These are phyloP conservation scores for Penicillium macrosclerotiorum DNA, from an alignment of 495 filamentous ascomycete species.

Conservation along the genomic window DNA sequence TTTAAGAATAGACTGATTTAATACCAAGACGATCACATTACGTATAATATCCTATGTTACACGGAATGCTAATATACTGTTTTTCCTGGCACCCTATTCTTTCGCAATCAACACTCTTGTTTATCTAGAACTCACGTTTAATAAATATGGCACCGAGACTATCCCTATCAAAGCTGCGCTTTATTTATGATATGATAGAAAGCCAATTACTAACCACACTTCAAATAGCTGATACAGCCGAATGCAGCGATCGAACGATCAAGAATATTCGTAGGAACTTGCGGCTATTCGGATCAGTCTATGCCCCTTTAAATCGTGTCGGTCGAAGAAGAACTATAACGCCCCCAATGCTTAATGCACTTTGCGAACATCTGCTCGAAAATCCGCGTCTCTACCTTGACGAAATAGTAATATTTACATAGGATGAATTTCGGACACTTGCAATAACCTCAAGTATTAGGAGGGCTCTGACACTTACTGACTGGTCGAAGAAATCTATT, in stretches of 20 bases:
- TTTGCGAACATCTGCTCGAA: slow-evolving; percentile 26
- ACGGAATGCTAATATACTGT: too few relatives aligned
- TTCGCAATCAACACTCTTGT: too few relatives aligned
- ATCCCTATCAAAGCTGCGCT: not conserved
- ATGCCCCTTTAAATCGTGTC: slow-evolving; percentile 17
- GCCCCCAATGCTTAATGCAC: slow-evolving; percentile 18
- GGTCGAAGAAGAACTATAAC: slow-evolving; percentile 15
- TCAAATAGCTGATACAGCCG: slow-evolving; percentile 1
- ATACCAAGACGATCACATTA: too few relatives aligned
- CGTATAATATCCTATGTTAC: too few relatives aligned
- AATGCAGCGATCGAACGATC: slow-evolving; percentile 4
- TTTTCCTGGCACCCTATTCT: too few relatives aligned
- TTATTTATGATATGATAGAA: slow-evolving; percentile 2
- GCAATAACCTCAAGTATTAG: slow-evolving; percentile 20
- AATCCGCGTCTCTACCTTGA: slow-evolving; percentile 25
- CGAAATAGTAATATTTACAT: slow-evolving; percentile 31
- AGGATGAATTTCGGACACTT: slow-evolving; percentile 26
- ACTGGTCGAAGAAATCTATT: slow-evolving; percentile 34
- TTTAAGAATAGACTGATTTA: too few relatives aligned
- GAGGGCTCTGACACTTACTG: slow-evolving; percentile 4
- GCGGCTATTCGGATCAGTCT: slow-evolving; percentile 19
- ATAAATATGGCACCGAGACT: slow-evolving; percentile 18
- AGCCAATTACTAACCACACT: slow-evolving; percentile 4
- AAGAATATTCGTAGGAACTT: slow-evolving; percentile 24
- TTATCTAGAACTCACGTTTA: too few relatives aligned